Evolutionary conservation across 768 basidiomycete genomes (phyloP), one percentile per base, ranked within the genome.

Genomic region (Leucosporidium scottii): DNA sequence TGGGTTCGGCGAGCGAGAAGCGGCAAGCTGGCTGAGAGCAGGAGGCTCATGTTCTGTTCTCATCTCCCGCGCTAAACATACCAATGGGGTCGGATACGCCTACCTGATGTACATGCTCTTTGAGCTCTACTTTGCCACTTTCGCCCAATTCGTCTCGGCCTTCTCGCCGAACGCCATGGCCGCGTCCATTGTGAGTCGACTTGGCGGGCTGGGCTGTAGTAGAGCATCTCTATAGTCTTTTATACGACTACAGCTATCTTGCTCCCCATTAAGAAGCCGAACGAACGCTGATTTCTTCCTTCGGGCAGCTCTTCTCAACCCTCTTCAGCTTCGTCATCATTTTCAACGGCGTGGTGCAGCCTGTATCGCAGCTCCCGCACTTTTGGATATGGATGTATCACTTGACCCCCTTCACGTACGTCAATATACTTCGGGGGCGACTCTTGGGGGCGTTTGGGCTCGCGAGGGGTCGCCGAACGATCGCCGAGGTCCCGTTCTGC

Each of bases 301-400:
- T 44, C 39, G 39, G 3, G 15, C 39, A 44, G 39, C 71, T 71
- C 62, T 75, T 73, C 68, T 72, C 68, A 17, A 56, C 56, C 23
- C 62, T 74, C 61, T 72, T 72, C 66, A 66, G 67, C 0, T 74
- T 66, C 54, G 66, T 63, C n/a, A 20, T 25, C 44, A 25, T 59
- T 30, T 87, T 88, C 74, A 82, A 87, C 69, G 87, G 86, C 68
- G 85, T 88, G 48, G 74, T 89, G 5, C 87, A 89, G 72, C 87
- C 87, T 12, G 86, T 79, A 74, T 71, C 80, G 12, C 79, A 81
- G 23, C 82, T 88, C 84, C 79, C 79, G 23, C 57, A 64, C 61
- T 81, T 80, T 78, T 89, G 87, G 87, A 6, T 77, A 60, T 88
- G 87, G 86, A 86, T 87, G 86, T 88, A 59, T 48, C 59, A 54